Percentiles rank a stretch among this genome's conserved stretches.
These are phyloP conservation scores for Penicillium manginii DNA, from an alignment of 495 filamentous ascomycete genomes.

Conservation along the genomic window DNA sequence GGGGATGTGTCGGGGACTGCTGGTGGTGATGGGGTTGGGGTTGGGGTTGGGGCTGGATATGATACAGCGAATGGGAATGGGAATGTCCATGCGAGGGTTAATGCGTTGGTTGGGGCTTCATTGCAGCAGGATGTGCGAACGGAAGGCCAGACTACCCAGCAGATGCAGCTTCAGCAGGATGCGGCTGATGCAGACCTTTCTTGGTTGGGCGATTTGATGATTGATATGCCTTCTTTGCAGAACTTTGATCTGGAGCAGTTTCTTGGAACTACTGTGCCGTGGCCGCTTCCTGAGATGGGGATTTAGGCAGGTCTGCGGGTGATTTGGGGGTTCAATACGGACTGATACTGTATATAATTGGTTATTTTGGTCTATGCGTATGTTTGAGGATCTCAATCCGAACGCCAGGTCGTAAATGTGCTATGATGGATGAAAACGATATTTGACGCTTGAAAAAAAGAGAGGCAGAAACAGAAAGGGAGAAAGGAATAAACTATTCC, in stretches of 20 bases:
- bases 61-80: neutral
- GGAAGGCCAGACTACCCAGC: neutral
- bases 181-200: slow-evolving; percentile 35
- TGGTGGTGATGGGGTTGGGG: neutral
- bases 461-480: slow-evolving; percentile 2
- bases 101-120: neutral
- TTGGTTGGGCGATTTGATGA: slow-evolving; percentile 49
- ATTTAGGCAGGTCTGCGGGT: slow-evolving; percentile 18
- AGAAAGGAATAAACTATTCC: slow-evolving; percentile 13
- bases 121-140: slow-evolving; percentile 3
- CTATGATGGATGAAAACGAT: slow-evolving; percentile 9
- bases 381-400: neutral
- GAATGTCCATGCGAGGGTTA: neutral
- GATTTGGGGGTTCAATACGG: neutral
- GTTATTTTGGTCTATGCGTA: neutral
- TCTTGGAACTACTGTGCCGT: slow-evolving; percentile 35
- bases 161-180: slow-evolving; percentile 10
- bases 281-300: slow-evolving; percentile 37
- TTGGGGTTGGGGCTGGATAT: neutral
- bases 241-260: slow-evolving; percentile 51
- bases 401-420: slow-evolving; percentile 4
- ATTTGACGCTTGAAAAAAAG: slow-evolving; percentile 1
- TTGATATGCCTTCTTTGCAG: slow-evolving; percentile 50
- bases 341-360: neutral
- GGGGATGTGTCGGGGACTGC: slow-evolving; percentile 11